Evolutionary conservation across 768 basidiomycete species (phyloP).

Genomic region (Kwoniella bestiolae): DNA sequence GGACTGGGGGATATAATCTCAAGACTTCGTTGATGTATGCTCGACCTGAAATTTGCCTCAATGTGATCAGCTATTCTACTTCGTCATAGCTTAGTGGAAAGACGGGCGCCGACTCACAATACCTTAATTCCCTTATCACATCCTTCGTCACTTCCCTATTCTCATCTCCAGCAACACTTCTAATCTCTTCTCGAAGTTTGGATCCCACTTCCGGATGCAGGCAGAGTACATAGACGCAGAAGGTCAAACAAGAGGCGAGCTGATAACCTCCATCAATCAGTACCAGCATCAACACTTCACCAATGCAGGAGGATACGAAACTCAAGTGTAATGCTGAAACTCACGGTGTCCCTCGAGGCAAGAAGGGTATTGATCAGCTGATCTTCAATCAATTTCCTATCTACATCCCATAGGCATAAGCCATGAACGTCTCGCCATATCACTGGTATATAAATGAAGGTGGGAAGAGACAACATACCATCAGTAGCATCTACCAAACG

Average conservation of each 20-base stretch:
- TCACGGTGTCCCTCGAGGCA: conserved; percentile 76
- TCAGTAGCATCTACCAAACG: conserved; percentile 44
- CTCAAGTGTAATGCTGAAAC: no score
- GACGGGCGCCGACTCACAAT: conserved; percentile 63
- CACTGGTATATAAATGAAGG: neutral
- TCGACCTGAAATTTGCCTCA: conserved; percentile 22
- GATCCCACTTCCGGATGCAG: conserved; percentile 66
- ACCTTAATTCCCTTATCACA: conserved; percentile 67
- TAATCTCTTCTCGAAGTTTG: conserved; percentile 67
- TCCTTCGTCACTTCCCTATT: conserved; percentile 64
- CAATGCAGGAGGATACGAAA: no score
- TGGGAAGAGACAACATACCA: conserved; percentile 44
- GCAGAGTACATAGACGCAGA: conserved; percentile 71
- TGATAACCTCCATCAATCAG: no score
- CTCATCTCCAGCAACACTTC: conserved; percentile 63
- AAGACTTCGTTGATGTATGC: conserved; percentile 77
- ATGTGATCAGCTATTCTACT: neutral
- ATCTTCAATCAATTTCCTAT: conserved; percentile 70
- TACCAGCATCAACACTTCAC: no score
- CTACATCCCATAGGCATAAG: conserved; percentile 55
- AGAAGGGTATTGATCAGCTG: conserved; percentile 77
- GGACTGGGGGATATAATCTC: conserved; percentile 77
- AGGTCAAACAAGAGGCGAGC: conserved; percentile 74
- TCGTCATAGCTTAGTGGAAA: neutral
- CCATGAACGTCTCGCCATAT: neutral